Evolutionary conservation across 1,284 basidiomycete genomes (phyloP), one percentile per base, ranked within the genome.

Genomic region (Chalciporus piperatoides): DNA sequence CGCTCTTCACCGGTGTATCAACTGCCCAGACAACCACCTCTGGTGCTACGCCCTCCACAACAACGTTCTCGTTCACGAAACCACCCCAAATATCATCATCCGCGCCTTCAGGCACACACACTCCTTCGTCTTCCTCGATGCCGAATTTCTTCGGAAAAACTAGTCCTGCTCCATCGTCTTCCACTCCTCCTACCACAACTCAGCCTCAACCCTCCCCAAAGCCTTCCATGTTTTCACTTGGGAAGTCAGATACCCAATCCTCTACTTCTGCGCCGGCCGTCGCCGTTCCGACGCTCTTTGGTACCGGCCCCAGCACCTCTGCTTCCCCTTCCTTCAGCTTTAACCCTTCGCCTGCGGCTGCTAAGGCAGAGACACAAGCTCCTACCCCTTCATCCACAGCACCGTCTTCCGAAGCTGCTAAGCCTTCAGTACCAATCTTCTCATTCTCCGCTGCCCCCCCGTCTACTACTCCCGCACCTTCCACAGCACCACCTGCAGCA

Each of bases 261-360:
- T 42, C 51, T 14, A 15, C 44, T 12, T 24, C 45, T 11, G 28
- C 52, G 2, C 21, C 52, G 3, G 10, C 38, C n/a, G 32, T 32
- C 33, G 6, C 43, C 19, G 14, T 15, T 11, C 25, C 52, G 0
- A n/a, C 41, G 4, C 27, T 21, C 28, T 51, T 56, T 30, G 50
- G 49, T 15, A 28, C 35, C 21, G n/a, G 42, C 4, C 32, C 51
- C 11, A 24, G 30, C 2, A 19, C 11, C 17, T 45, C 37, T 37
- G 41, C 41, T 15, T 53, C 43, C 25, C 46, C 46, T 35, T 45
- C 51, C n/a, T 65, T 67, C 48, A 64, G 46, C 43, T 71, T 72
- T 50, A 58, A 58, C 33, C 36, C 49, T 30, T 40, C 48, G 7
- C 38, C 56, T 32, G 14, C 50, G 11, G n/a, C 15, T 30, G 6